A percentile compares a stretch with the other conserved stretches of the same genome.
Conservation (phyloP, 345 rosid species). For the Lenwebbia sp. region DNA sequence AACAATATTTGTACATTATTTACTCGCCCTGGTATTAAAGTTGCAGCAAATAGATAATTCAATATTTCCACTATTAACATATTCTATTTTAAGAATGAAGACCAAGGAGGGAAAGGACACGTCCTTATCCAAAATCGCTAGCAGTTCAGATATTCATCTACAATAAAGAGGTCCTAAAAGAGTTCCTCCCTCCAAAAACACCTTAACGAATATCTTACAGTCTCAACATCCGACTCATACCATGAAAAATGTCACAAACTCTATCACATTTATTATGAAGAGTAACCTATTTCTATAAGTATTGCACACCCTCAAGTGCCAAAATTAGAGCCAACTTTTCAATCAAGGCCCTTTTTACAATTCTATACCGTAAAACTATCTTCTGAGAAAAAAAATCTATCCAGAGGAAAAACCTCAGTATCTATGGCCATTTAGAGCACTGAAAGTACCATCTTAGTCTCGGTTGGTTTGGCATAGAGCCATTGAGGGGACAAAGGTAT, state of each 20-base stretch:
- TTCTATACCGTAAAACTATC: neutral
- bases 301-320: neutral
- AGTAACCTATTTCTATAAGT: neutral
- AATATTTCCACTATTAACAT: neutral
- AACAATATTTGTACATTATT: neutral
- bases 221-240: neutral
- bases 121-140: neutral
- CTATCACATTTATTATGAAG: neutral
- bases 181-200: neutral
- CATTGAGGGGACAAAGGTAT: conserved; percentile 96
- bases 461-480: conserved; percentile 75
- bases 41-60: neutral
- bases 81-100: neutral
- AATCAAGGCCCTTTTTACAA: neutral
- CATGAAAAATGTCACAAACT: neutral
- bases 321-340: neutral
- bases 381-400: neutral
- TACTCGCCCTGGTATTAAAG: neutral
- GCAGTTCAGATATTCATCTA: neutral
- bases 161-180: neutral
- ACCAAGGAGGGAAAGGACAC: neutral
- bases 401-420: neutral
- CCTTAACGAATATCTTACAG: neutral
- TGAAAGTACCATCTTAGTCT: conserved; percentile 35
- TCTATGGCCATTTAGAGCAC: neutral